Evolutionary conservation across 2,329 filamentous ascomycete genomes (phyloP).

Genomic region (Alternaria triticimaculans): DNA sequence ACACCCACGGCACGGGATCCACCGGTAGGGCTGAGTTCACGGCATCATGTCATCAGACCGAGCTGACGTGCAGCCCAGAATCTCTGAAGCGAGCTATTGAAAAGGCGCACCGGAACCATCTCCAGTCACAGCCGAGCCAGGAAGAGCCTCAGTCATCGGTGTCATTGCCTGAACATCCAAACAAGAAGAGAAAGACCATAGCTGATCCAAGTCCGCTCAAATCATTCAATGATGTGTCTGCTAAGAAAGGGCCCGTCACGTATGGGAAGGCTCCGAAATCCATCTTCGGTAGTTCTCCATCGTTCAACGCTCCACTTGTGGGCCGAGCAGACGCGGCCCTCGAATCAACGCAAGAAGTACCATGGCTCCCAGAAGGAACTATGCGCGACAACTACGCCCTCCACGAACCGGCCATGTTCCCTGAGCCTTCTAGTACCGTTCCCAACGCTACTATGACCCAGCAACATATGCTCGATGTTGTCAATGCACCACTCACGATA

Average conservation of each 20-base stretch:
- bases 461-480: constrained; percentile 48
- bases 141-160: constrained; percentile 24
- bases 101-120: constrained; percentile 33
- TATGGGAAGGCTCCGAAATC: constrained; percentile 20
- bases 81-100: constrained; percentile 34
- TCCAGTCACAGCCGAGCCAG: constrained; percentile 24
- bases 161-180: constrained; percentile 26
- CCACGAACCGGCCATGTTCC: constrained; percentile 53
- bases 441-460: constrained; percentile 52
- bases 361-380: constrained; percentile 40
- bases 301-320: not conserved
- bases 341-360: constrained; percentile 1
- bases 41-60: not conserved
- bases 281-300: not conserved
- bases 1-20: constrained; percentile 33
- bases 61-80: constrained; percentile 17
- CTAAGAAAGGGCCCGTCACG: constrained; percentile 9
- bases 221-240: not conserved
- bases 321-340: not conserved
- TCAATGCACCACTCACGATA: constrained; percentile 33
- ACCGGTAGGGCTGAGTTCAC: constrained; percentile 31
- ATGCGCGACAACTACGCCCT: constrained; percentile 45
- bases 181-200: constrained; percentile 32
- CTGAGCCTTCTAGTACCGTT: constrained; percentile 51
- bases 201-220: constrained; percentile 9